Base-by-base conservation (phyloP, 768 basidiomycete genomes). In the Rhodotorula toruloides region DNA sequence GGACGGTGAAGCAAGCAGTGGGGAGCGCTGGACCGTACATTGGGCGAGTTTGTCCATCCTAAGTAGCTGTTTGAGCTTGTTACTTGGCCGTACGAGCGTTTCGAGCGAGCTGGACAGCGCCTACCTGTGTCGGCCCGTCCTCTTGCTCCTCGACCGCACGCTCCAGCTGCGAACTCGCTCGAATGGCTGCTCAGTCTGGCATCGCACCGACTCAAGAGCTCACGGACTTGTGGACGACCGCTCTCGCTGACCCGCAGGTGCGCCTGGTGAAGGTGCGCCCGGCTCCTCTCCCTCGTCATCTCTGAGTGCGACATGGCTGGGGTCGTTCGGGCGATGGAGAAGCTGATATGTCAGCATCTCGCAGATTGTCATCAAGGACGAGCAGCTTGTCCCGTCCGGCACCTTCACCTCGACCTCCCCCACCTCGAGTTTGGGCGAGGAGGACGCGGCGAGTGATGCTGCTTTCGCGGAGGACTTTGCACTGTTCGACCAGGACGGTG, bases 381-480 rank as follows among this genome's bases (percentile, higher is more conserved):
- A 70, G 34, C 46, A 50, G 21, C 44, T 70, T 29, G 58, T 58
- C 17, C 31, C 50, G 12, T 37, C 37, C 37, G 59, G 59, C 0
- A 25, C 54, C 13, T 61, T 39, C 36, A 16, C 58, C 36, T 31
- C 52, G 14, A 29, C 54, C 27, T 2, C 39, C 25, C 4, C 16
- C 40, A 40, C 40, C 42, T 6, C 8, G 17, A 10, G 17, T 22
- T 10, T 22, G 17, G 5, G 17, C 21, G 4, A 17, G 50, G 14
- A 29, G 9, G 36, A 43, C 39, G 4, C 17, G 5, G 36, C 46
- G 7, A 19, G 8, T n/a, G 32, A 43, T 0, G 55, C 7, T 2
- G n/a, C 48, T 19, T 27, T 91, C 34, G 77, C 83, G 49, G 80
- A 84, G 11, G 90, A 91, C 75, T 81, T 91, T 10, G 72, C 71